phyloP scores from a whole-genome alignment of 805 yeast species.

The Naumovozyma dairenensis region DNA sequence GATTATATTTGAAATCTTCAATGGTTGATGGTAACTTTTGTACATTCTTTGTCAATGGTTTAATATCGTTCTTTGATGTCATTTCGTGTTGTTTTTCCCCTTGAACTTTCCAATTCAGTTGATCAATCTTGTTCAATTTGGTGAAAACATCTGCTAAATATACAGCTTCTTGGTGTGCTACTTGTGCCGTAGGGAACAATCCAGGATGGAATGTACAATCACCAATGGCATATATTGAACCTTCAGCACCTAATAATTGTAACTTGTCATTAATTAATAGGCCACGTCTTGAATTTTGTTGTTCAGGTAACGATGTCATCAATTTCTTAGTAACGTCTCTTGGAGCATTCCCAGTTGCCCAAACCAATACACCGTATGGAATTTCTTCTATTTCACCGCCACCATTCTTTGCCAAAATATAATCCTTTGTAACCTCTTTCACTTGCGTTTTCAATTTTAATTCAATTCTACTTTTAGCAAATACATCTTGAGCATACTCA shows the following conservation, averaged over 20 bases:
- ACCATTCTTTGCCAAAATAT: constrained; percentile 62
- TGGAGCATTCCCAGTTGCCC: constrained; percentile 97
- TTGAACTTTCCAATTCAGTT: constrained; percentile 32
- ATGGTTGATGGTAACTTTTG: constrained; percentile 32
- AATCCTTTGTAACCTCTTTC: constrained; percentile 64
- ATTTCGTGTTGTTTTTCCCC: constrained; percentile 33
- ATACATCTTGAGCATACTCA: constrained; percentile 70
- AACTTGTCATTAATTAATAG: constrained; percentile 74
- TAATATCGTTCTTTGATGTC: constrained; percentile 19
- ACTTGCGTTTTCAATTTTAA: constrained; percentile 82
- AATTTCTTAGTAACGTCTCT: constrained; percentile 63
- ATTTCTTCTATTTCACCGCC: constrained; percentile 60
- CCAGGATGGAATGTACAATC: constrained; percentile 86
- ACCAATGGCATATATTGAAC: constrained; percentile 76
- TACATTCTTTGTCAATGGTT: constrained; percentile 39
- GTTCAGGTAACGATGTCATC: constrained; percentile 60
- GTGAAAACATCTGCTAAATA: constrained; percentile 67
- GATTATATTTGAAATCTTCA: constrained; percentile 67
- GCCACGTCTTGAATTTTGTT: constrained; percentile 84
- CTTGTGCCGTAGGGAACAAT: constrained; percentile 95
- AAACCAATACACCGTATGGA: constrained; percentile 87
- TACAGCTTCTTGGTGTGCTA: constrained; percentile 88
- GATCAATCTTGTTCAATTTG: constrained; percentile 52
- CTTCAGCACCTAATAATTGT: constrained; percentile 71
- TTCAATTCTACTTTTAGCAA: constrained; percentile 57